Conservation (phyloP, 257 asterid genomes). For the Apocynum venetum region DNA sequence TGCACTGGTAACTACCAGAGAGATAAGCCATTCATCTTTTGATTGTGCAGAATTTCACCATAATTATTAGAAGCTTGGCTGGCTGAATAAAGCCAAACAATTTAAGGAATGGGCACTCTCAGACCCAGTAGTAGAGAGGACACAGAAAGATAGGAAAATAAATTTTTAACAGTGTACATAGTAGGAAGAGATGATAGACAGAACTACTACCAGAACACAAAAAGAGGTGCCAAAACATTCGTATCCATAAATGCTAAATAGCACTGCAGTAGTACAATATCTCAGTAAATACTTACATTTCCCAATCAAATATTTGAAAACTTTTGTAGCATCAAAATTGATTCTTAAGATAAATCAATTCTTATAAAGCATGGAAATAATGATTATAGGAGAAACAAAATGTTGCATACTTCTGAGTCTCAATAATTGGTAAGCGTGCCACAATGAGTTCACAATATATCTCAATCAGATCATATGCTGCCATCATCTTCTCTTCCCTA, state of each 20-base stretch:
- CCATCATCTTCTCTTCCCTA: slow-evolving; percentile 94
- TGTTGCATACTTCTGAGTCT: slow-evolving; percentile 79
- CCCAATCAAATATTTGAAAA: not conserved
- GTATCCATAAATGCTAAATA: not conserved
- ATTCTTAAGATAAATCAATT: not conserved
- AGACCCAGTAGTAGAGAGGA: not conserved
- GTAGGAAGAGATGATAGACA: not conserved
- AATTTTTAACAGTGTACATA: not conserved
- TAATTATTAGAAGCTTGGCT: not conserved
- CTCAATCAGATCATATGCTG: slow-evolving; percentile 87
- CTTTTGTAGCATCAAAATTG: not conserved
- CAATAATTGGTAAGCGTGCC: slow-evolving; percentile 81
- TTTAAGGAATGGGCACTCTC: not conserved
- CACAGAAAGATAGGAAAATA: not conserved
- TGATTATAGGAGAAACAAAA: slow-evolving; percentile 20
- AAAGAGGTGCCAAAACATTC: not conserved
- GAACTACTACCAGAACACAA: not conserved
- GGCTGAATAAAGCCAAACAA: not conserved
- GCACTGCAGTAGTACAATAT: not conserved
- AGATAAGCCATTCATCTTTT: too few relatives aligned
- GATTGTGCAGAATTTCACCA: too few relatives aligned
- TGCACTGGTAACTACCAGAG: not conserved
- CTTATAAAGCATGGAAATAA: not conserved
- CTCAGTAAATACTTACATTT: not conserved
- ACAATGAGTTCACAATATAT: slow-evolving; percentile 81